Evolutionary conservation across 805 yeast genomes (phyloP), one percentile per base, ranked within the genome.

Genomic region (Candida railenensis): DNA sequence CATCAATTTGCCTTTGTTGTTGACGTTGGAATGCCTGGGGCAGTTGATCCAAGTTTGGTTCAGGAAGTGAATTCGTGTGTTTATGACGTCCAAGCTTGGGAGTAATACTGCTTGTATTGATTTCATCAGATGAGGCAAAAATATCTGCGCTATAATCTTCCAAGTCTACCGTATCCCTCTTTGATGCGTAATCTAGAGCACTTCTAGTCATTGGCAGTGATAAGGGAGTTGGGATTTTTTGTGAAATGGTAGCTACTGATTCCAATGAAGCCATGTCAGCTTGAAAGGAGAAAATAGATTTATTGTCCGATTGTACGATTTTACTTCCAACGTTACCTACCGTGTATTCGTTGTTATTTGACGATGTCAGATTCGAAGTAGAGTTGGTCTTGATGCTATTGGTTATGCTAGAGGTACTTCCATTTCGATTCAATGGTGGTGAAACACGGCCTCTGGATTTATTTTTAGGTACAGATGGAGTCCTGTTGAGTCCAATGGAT

Each of bases 241-340:
- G 45, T 5, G 45, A 36, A 8, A 42, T 33, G 3, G 45, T 34
- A 16, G 45, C 45, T 18, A 34, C 42, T 32, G 44, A 41, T 28
- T 39, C 42, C 21, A 28, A 22, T 34, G 48, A 45, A 12, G 55
- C 50, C 19, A 59, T 42, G 44, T 65, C 63, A 4, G 66, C 65
- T 22, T 51, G 50, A 14, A 63, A 52, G 2, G 68, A 61, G 25
- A 54, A 59, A 9, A 59, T 53, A 2, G 68, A 63, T 22, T 48
- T 50, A 40, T 57, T 63, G 19, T 42, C 45, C 11, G 30, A 50
- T 22, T 39, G 45, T n/a, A 40, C 47, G 7, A 28, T 34, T 22
- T 16, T 34, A 22, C 39, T 28, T 9, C 19, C 25, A 3, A 42
- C 45, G n/a, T 34, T 21, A 12, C 39, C 39, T 5, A 42, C 20